Percentiles rank a stretch among this genome's conserved stretches.
phyloP scores from a whole-genome alignment of 352 stramenopile genomes.

The Stephanocyclus meneghinianus region DNA sequence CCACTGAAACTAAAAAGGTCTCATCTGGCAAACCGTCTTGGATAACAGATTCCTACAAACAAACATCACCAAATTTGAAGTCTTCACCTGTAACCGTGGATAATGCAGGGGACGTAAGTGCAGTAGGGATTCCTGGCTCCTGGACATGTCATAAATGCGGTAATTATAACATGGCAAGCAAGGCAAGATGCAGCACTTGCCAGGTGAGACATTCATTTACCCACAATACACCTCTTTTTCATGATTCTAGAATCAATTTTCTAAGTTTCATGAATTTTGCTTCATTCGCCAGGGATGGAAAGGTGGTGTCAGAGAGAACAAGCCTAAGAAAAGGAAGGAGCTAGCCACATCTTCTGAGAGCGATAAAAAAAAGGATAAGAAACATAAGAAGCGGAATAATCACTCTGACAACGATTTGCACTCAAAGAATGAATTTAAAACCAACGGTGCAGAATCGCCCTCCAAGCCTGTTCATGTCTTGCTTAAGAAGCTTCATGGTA shows the following conservation, averaged over 20 bases:
- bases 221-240: neutral
- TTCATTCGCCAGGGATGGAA: slow-evolving; percentile 6
- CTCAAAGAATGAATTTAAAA: neutral
- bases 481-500: neutral
- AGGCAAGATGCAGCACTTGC: slow-evolving; percentile 1
- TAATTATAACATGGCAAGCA: neutral
- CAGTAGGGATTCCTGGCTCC: neutral
- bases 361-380: neutral
- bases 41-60: neutral
- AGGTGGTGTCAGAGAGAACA: slow-evolving; percentile 6
- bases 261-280: neutral
- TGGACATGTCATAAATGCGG: slow-evolving; percentile 12
- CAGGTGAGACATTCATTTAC: neutral
- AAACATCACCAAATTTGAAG: neutral
- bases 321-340: slow-evolving; percentile 4
- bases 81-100: neutral
- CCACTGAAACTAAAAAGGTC: neutral
- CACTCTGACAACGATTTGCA: neutral
- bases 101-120: neutral
- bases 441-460: neutral
- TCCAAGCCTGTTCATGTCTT: slow-evolving; percentile 1
- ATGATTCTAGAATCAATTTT: too few species aligned
- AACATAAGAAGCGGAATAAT: neutral
- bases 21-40: neutral
- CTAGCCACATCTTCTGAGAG: neutral